phyloP scores from a whole-genome alignment of 2,329 filamentous ascomycete species.

The Penicillium griseofulvum region DNA sequence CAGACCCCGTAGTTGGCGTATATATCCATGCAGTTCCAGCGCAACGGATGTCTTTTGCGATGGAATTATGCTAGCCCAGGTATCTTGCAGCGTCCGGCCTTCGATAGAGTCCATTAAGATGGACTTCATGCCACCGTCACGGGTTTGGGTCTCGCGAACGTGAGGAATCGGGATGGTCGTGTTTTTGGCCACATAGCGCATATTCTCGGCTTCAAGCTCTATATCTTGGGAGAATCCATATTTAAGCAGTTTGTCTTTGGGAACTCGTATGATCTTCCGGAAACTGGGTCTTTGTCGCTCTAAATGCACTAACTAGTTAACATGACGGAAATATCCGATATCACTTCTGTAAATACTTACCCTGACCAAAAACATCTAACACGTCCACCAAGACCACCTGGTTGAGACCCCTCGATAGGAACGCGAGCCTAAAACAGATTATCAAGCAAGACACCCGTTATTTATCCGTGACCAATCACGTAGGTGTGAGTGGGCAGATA shows the following conservation, averaged over 20 bases:
- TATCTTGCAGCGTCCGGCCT: background rate
- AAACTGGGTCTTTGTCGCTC: background rate
- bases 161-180: conserved; percentile 1
- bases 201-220: conserved; percentile 1
- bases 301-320: background rate
- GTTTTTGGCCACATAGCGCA: background rate
- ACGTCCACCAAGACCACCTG: too few species aligned
- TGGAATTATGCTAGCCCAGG: conserved; percentile 8
- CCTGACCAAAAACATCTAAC: background rate
- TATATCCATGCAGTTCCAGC: conserved; percentile 6
- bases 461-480: background rate
- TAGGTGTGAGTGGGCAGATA: background rate
- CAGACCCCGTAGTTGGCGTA: background rate
- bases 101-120: conserved; percentile 6
- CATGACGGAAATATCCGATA: too few species aligned
- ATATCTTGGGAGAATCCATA: background rate
- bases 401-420: background rate
- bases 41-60: conserved; percentile 6
- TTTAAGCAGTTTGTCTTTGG: conserved; percentile 1
- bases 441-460: background rate
- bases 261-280: background rate
- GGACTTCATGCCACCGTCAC: background rate
- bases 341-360: background rate
- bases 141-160: background rate
- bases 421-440: background rate